These are phyloP conservation scores for Stachybotrys chartarum DNA, from an alignment of 2,329 filamentous ascomycete species.

Conservation along the genomic window DNA sequence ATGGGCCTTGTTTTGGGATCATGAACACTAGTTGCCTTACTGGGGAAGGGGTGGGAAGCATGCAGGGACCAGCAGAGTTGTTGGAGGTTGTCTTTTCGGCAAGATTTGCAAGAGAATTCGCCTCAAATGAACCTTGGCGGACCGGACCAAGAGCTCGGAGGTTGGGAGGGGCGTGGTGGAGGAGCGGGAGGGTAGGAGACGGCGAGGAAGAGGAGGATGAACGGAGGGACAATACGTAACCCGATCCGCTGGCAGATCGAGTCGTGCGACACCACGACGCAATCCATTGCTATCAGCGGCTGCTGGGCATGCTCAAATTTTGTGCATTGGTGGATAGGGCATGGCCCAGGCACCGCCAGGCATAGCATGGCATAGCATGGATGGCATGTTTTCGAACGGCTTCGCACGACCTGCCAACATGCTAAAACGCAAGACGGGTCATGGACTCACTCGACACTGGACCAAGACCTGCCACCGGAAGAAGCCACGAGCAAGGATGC, in stretches of 20 bases:
- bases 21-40: conserved; percentile 13
- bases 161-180: background rate
- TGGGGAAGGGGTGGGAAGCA: conserved; percentile 3
- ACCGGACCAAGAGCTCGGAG: background rate
- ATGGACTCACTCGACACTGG: background rate
- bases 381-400: background rate
- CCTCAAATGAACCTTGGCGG: conserved; percentile 7
- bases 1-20: background rate
- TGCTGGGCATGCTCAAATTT: background rate
- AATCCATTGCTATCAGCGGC: too few relatives aligned
- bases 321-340: background rate
- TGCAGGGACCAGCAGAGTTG: conserved; percentile 20
- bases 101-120: conserved; percentile 21
- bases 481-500: background rate
- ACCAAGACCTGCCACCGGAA: background rate
- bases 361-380: background rate
- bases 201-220: background rate
- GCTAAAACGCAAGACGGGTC: background rate
- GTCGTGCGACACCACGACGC: background rate
- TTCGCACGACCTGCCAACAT: background rate
- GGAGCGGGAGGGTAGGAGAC: background rate
- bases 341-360: too few relatives aligned
- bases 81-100: conserved; percentile 16
- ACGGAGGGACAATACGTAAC: background rate
- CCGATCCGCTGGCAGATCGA: background rate